Percentiles rank a stretch among this genome's conserved stretches.
Conservation (phyloP, 176 grass and related monocot genomes). For the Phyllostachys edulis region DNA sequence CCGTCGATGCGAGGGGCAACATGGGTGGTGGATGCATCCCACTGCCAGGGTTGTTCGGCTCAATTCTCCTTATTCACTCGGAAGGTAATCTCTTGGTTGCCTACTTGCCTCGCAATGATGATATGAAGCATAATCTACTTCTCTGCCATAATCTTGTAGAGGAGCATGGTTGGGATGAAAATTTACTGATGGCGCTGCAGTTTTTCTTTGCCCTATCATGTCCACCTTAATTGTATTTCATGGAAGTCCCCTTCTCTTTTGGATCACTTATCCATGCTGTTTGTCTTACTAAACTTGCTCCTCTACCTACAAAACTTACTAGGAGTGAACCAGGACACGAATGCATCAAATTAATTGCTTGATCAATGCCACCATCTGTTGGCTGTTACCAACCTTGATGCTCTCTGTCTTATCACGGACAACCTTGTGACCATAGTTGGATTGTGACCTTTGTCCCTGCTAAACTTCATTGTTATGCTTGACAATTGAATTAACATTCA, state of each 20-base stretch:
- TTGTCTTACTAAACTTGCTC: not conserved
- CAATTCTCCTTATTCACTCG: conserved; percentile 82
- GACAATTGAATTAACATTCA: not conserved
- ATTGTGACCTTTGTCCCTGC: not conserved
- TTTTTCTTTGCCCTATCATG: not conserved
- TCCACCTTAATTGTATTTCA: not conserved
- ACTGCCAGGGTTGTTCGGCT: conserved; percentile 75
- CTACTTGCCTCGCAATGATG: not conserved
- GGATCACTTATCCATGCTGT: not conserved
- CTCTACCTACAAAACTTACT: not conserved
- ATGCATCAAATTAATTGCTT: not conserved
- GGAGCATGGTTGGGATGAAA: not conserved
- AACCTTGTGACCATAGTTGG: not conserved
- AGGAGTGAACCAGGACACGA: not conserved
- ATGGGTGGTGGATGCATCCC: conserved; percentile 85
- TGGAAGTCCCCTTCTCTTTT: not conserved
- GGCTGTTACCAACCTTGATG: not conserved
- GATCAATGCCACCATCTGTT: not conserved
- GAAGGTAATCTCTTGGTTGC: conserved; percentile 50
- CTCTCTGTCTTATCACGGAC: not conserved
- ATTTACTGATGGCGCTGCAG: not conserved
- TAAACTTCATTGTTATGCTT: not conserved
- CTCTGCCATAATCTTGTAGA: not conserved
- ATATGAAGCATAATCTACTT: not conserved
- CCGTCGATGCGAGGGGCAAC: conserved; percentile 72